These are phyloP conservation scores for Voacanga thouarsii DNA, from an alignment of 257 asterid genomes.

Conservation along the genomic window DNA sequence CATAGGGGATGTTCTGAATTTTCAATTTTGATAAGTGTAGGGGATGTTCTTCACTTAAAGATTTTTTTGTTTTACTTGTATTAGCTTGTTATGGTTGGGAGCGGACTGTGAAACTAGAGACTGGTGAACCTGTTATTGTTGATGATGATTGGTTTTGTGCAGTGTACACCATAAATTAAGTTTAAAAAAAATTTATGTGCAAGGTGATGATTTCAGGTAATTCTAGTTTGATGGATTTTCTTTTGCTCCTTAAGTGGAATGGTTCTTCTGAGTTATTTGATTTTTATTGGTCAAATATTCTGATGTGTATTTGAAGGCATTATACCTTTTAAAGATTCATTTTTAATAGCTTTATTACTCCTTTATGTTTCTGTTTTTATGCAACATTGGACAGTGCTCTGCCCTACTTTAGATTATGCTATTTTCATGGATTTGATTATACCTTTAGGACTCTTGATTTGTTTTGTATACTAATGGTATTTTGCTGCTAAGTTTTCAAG, in stretches of 20 bases:
- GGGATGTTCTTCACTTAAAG: too few relatives aligned
- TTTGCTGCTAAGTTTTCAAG: too few relatives aligned
- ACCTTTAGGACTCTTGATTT: background rate
- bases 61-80: too few relatives aligned
- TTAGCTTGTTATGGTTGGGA: too few relatives aligned
- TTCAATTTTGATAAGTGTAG: too few relatives aligned
- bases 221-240: too few relatives aligned
- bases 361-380: background rate
- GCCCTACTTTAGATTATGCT: background rate
- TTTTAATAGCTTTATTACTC: background rate
- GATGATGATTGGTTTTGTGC: too few relatives aligned
- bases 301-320: background rate
- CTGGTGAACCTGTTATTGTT: background rate
- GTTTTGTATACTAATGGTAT: background rate
- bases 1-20: too few relatives aligned
- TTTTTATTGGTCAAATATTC: background rate
- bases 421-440: background rate
- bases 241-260: too few relatives aligned
- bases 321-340: background rate
- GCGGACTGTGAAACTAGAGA: background rate
- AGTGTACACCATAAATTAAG: background rate
- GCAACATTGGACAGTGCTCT: background rate
- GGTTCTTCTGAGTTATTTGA: too few relatives aligned
- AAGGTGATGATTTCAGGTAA: too few relatives aligned
- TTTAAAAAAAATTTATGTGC: background rate